Conservation (phyloP, 148 eudicot species). For the Heliosperma pusillum region DNA sequence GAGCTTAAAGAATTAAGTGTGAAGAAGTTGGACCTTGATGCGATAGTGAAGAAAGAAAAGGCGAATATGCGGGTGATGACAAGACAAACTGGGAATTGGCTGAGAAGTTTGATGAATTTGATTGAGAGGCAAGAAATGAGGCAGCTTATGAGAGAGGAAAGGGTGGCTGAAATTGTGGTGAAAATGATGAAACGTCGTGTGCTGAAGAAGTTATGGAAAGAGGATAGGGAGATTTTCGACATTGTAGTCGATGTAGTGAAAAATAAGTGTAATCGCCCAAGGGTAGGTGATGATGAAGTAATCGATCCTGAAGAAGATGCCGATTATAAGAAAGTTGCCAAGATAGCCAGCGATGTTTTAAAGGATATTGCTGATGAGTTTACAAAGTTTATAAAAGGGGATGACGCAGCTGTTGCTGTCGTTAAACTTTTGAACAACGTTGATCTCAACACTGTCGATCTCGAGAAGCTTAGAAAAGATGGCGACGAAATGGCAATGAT, state of each 20-base stretch:
- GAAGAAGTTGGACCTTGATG: neutral
- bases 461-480: neutral
- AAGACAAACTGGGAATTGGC: neutral
- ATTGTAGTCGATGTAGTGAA: neutral
- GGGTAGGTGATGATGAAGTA: neutral
- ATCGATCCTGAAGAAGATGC: neutral
- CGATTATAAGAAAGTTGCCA: slow-evolving; percentile 13
- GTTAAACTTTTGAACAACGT: neutral
- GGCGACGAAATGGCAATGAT: neutral
- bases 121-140: neutral
- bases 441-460: neutral
- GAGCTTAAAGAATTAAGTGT: neutral
- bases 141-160: neutral
- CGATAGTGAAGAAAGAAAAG: neutral
- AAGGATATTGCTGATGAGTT: neutral
- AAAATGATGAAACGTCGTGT: slow-evolving; percentile 5
- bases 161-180: neutral
- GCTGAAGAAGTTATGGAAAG: neutral
- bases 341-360: neutral
- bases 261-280: neutral
- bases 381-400: neutral
- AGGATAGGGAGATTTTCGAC: neutral
- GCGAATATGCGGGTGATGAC: slow-evolving; percentile 1
- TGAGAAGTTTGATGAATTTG: neutral
- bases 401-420: neutral